These are phyloP conservation scores for Sphaerosporella brunnea DNA, from an alignment of 495 filamentous ascomycete genomes.

Conservation along the genomic window DNA sequence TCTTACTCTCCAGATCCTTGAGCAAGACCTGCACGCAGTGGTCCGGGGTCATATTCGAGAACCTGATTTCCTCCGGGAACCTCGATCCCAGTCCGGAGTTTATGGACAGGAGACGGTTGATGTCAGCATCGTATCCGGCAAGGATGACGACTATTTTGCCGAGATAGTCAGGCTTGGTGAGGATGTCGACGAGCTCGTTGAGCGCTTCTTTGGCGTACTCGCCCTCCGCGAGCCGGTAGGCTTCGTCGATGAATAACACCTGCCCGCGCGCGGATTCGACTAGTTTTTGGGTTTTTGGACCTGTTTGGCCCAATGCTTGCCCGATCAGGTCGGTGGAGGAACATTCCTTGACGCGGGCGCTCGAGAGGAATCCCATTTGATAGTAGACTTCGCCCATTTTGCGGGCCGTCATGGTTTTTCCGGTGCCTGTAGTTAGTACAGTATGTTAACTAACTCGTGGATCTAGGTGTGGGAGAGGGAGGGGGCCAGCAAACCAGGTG, in stretches of 20 bases:
- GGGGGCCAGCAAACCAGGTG: conserved; percentile 38
- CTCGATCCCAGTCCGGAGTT: conserved; percentile 43
- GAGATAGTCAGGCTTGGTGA: conserved; percentile 45
- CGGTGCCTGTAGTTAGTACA: conserved; percentile 35
- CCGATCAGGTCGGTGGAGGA: conserved; percentile 45
- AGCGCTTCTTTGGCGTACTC: conserved; percentile 52
- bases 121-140: conserved; percentile 55
- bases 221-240: conserved; percentile 34
- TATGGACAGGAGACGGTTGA: conserved; percentile 47
- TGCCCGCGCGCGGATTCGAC: conserved; percentile 36
- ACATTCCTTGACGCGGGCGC: conserved; percentile 36
- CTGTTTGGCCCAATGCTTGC: conserved; percentile 36
- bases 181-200: conserved; percentile 52
- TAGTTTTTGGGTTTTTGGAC: conserved; percentile 30
- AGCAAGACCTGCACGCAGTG: background rate
- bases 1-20: background rate
- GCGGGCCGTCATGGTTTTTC: conserved; percentile 51
- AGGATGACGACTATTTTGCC: conserved; percentile 58
- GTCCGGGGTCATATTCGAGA: conserved; percentile 24
- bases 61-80: conserved; percentile 42
- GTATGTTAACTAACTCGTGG: background rate
- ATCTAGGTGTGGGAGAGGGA: background rate
- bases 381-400: conserved; percentile 53
- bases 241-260: conserved; percentile 29
- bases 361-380: conserved; percentile 43